Conservation (phyloP, 2,329 filamentous ascomycete genomes). For the Cytospora piceicola region DNA sequence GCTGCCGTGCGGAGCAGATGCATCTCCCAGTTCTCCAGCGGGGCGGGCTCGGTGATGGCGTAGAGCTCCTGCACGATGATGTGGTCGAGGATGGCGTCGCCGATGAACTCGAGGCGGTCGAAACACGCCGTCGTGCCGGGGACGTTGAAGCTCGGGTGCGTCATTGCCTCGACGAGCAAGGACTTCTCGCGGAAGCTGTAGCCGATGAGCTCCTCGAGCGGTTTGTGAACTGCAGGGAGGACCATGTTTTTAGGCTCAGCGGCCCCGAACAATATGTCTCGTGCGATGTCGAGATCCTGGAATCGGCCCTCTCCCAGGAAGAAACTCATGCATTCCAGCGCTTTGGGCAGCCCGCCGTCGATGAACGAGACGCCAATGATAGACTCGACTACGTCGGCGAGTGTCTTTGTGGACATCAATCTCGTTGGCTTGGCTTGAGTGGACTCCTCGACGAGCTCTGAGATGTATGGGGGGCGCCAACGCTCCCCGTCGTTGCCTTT, state of each 20-base stretch:
- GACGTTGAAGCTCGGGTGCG: conserved; percentile 66
- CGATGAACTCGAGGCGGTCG: conserved; percentile 85
- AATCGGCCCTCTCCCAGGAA: conserved; percentile 56
- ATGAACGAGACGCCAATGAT: conserved; percentile 77
- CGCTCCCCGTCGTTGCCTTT: conserved; percentile 45
- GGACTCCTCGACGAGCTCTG: conserved; percentile 39
- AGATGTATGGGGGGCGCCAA: conserved; percentile 70
- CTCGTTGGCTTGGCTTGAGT: conserved; percentile 35
- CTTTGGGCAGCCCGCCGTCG: conserved; percentile 68
- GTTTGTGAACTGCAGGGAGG: conserved; percentile 47
- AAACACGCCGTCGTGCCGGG: conserved; percentile 54
- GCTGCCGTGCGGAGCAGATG: conserved; percentile 75
- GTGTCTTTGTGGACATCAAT: conserved; percentile 71
- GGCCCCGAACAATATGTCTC: conserved; percentile 48
- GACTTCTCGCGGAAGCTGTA: conserved; percentile 71
- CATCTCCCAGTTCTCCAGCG: conserved; percentile 62
- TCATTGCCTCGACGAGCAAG: conserved; percentile 78
- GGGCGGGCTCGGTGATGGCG: conserved; percentile 38
- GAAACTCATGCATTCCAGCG: conserved; percentile 64
- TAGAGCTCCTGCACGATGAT: conserved; percentile 70
- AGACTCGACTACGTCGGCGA: conserved; percentile 87
- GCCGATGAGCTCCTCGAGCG: conserved; percentile 68
- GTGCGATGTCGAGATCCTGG: conserved; percentile 25
- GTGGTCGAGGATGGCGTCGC: conserved; percentile 82
- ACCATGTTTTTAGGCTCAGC: conserved; percentile 41